These are phyloP conservation scores for Boletus subcaerulescens DNA, from an alignment of 768 basidiomycete genomes.

Conservation along the genomic window DNA sequence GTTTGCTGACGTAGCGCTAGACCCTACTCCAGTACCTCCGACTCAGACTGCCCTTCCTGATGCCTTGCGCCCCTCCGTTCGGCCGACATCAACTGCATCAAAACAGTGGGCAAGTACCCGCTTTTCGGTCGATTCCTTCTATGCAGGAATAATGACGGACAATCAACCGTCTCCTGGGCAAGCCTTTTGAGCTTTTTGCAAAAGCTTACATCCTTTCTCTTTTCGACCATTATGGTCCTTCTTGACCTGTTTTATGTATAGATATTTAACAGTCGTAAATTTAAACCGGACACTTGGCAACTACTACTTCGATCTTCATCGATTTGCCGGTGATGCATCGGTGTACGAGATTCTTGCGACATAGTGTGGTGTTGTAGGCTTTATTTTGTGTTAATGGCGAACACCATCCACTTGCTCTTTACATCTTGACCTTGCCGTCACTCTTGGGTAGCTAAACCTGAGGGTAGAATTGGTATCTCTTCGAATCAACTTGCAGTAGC, in stretches of 20 bases:
- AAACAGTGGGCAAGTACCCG: slow-evolving; percentile 12
- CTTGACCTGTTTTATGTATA: slow-evolving; percentile 9
- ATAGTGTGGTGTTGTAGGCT: slow-evolving; percentile 1
- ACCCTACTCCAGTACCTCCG: slow-evolving; percentile 1
- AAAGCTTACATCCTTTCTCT: not conserved
- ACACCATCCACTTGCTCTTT: not conserved
- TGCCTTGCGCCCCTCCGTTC: slow-evolving; percentile 16
- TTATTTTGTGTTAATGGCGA: not conserved
- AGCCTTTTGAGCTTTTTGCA: slow-evolving; percentile 15
- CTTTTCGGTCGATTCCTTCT: slow-evolving; percentile 31
- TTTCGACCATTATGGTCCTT: not conserved
- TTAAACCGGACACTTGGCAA: slow-evolving; percentile 2
- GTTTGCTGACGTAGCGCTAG: slow-evolving; percentile 5
- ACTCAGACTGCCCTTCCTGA: slow-evolving; percentile 4
- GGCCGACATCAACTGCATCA: not conserved
- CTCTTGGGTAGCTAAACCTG: no score
- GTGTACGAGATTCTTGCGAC: slow-evolving; percentile 1
- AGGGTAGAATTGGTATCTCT: no score
- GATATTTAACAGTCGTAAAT: slow-evolving; percentile 20
- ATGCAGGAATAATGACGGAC: slow-evolving; percentile 19
- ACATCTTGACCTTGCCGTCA: no score
- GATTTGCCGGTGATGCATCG: slow-evolving; percentile 6
- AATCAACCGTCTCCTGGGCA: slow-evolving; percentile 7
- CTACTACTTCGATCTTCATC: slow-evolving; percentile 1
- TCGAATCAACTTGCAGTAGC: no score